Evolutionary conservation across 768 basidiomycete species (phyloP), one percentile per base, ranked within the genome.

Genomic region (Leccinum incarnatum): DNA sequence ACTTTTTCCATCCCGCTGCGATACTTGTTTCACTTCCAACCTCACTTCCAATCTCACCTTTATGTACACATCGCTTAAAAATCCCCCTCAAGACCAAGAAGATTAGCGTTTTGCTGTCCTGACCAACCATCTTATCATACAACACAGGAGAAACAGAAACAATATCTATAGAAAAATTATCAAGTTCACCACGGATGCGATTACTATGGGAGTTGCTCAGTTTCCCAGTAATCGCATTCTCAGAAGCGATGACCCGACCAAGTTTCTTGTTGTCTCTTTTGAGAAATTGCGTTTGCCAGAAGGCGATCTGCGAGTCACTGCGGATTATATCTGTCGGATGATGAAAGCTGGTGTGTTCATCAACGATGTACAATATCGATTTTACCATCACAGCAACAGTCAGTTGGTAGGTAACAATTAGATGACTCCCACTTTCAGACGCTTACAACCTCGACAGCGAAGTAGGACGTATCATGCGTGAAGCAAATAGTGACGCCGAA

Each of bases 301-400:
- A 19, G 75, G 78, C 17, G 77, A 78, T 5, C 72, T 82, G 27
- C 76, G 74, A 30, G 77, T 75, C 25, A 78, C 77, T 5, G 70
- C 77, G 49, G 85, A 87, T 12, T 88, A 88, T 62, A 80, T 87
- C 47, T 64, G 72, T 19, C 76, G 83, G 32, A 66, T 88, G 59
- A 75, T 87, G 69, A 80, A 78, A 58, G 72, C 75, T 0, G 87
- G 87, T 0, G 57, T 89, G 1, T 80, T 79, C 63, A 63, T 87
- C 63, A 87, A 88, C 60, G 77, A 76, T 1, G 69, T 78, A 0
- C 82, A 87, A 61, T 87, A 87, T 67, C 81, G 86, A 2, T 88
- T 88, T 67, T 88, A 86, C 58, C 83, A 84, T 56, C 87, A 89
- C 58, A 87, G 87, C 45, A 87, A 88, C 65, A 88, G 85, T 59